Evolutionary conservation across 2,329 filamentous ascomycete genomes (phyloP), one percentile per base, ranked within the genome.

Genomic region (Tolypocladium tundrense): DNA sequence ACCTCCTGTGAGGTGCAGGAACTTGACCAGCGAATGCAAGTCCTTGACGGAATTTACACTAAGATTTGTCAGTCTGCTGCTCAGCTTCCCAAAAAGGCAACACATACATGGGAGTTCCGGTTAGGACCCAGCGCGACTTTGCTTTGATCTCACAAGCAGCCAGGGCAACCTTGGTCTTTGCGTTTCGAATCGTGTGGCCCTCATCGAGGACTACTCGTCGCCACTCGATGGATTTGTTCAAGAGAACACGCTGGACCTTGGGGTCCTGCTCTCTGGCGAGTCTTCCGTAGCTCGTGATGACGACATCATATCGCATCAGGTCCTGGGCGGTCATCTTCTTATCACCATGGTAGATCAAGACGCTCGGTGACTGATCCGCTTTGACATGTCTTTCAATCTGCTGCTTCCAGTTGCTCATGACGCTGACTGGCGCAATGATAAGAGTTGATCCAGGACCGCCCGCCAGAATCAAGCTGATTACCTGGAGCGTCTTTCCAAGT

Each of bases 381-480:
- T 84, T 80, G 52, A 93, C 81, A 66, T 96, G 91, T 42, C 81
- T 79, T 61, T 82, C 77, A 57, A 93, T 88, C 70, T 96, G 91
- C 57, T 87, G 84, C 64, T 83, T 84, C 91, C 91, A 96, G 65
- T 96, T 96, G 67, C 87, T 91, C 88, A 96, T 92, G 24, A 96
- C 90, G 55, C 87, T 87, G 7, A 95, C 81, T 0, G 91, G 91
- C 0, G 89, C 86, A 57, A 96, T 78, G 56, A 96, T 92, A 27
- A 96, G 78, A 0, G 90, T 95, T 1, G 86, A 76, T 4, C 84
- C 85, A 2, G 76, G 69, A 0, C 75, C 74, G 7, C 78, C 78
- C 4, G 77, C 76, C 55, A 92, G 73, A 57, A 96, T 87, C 41
- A 95, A 74, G 56, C 89, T 88, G 64, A 96, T 93, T 53, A 91